Base-by-base conservation (phyloP, 2,329 filamentous ascomycete genomes). In the Penicillium sp. region DNA sequence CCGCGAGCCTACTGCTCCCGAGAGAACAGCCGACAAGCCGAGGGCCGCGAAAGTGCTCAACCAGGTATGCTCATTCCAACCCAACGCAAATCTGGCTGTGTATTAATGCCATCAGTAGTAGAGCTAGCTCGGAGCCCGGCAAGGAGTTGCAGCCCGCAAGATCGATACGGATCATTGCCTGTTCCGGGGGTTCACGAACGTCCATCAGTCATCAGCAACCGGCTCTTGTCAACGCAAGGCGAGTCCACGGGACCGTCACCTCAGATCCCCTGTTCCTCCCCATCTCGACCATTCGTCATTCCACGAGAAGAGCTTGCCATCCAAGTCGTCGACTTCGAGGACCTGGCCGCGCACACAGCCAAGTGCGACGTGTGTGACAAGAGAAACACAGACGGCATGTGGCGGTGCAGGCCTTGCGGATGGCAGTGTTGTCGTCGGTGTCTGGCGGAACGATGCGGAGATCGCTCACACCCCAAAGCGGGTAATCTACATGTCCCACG, bases 281-380 rank as follows among this genome's bases (percentile, higher is more conserved):
- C 18, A 8, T 29, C 40, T 25, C 40, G 42, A 18, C 42, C n/a
- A 37, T 37, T 35, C 42, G 24, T 13, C 4, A 25, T 34, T 8
- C 32, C 24, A 7, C 18, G 45, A 51, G 47, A 8, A 11, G 13
- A 32, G n/a, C 26, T 39, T 3, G 27, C 33, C 27, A 35, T 45
- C 3, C 24, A 38, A 35, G n/a, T 35, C n/a, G 52, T 54, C 4
- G n/a, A 34, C 7, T 54, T 54, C 52, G 25, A 39, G 5, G 47
- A 54, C 2, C 50, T 54, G 3, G 38, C 50, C 34, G 52, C 50
- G 12, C 52, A 54, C 37, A 54, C 52, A 7, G 52, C 52, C 3
- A 54, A 54, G 12, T 54, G 52, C 9, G 52, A 54, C 11, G 38
- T 46, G 9, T 52, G 52, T 39, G 49, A 54, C 42, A 43, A 39